Evolutionary conservation across 495 filamentous ascomycete genomes (phyloP), one percentile per base, ranked within the genome.

Genomic region (Aspergillus olivimuriae): DNA sequence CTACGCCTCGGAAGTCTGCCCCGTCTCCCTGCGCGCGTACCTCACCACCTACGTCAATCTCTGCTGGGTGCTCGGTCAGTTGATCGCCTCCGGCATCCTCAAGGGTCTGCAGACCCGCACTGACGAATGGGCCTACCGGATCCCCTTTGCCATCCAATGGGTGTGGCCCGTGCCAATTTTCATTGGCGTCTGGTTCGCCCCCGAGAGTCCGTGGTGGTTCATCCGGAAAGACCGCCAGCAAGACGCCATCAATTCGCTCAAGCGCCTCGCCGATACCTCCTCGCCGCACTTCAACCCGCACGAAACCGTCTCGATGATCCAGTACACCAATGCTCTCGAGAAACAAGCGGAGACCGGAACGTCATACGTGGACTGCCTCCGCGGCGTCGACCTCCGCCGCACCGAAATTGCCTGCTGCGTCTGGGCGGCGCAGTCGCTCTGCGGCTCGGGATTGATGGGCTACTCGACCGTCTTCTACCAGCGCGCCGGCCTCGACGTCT

Each of bases 201-300:
- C 84, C 3, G 84, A 88, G 56, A 75, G 68, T 1, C 82, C 84
- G 0, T 87, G 80, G 81, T 86, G 82, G 81, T 73, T 83, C n/a
- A 77, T 86, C 35, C 74, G 82, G 4, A 75, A 74, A 50, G 82
- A 78, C 1, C 71, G 69, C 21, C 58, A 74, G 23, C 74, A 82
- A 14, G 71, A 78, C 14, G 83, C 84, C 1, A 77, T 78, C 50
- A 57, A 63, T 10, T 65, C 79, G 7, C 61, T 88, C 18, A 66
- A 70, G 21, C 76, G 81, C 9, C 64, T 87, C 18, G 78, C 74
- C 2, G 74, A 66, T 26, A 60, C 67, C 24, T 24, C 39, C 18
- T 73, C 79, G 45, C 68, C 69, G 0, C 60, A 72, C 26, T 81
- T 84, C 48, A 68, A 85, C 43, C 60, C 74, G 2, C 75, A 82